Percentiles rank a stretch among this genome's conserved stretches.
These are phyloP conservation scores for Cercis canadensis DNA, from an alignment of 306 rosid genomes.

Conservation along the genomic window DNA sequence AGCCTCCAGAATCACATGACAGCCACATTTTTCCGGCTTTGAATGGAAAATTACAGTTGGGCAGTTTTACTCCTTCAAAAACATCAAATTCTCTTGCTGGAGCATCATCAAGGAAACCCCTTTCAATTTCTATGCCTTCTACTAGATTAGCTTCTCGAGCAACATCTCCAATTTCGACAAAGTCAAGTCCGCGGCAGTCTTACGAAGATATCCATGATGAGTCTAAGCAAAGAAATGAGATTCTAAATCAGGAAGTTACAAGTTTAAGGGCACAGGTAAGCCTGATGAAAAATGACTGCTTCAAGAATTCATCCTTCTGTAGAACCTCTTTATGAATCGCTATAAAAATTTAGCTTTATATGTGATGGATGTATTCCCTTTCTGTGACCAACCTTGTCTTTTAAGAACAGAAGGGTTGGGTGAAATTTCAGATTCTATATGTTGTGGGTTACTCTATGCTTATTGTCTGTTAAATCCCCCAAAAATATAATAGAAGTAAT, in stretches of 20 bases:
- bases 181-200: slow-evolving; percentile 62
- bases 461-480: not conserved
- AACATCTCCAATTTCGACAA: slow-evolving; percentile 73
- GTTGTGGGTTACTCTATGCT: not conserved
- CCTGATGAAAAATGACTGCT: slow-evolving; percentile 20
- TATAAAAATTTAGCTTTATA: not conserved
- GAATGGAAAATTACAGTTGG: slow-evolving; percentile 55
- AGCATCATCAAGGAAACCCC: slow-evolving; percentile 49
- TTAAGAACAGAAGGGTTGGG: not conserved
- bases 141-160: slow-evolving; percentile 63
- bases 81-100: slow-evolving; percentile 50
- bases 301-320: slow-evolving; percentile 20
- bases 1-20: slow-evolving; percentile 52
- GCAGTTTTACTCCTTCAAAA: slow-evolving; percentile 47
- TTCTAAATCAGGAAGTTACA: slow-evolving; percentile 73
- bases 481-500: not conserved
- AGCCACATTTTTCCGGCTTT: slow-evolving; percentile 60
- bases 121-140: slow-evolving; percentile 58
- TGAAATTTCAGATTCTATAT: not conserved
- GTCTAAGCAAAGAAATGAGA: slow-evolving; percentile 63
- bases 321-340: slow-evolving; percentile 14
- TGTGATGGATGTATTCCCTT: slow-evolving; percentile 23
- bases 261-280: slow-evolving; percentile 81
- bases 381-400: slow-evolving; percentile 21
- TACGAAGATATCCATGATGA: slow-evolving; percentile 64